These are phyloP conservation scores for Samsoniella hepiali DNA, from an alignment of 2,329 filamentous ascomycete genomes.

Conservation along the genomic window DNA sequence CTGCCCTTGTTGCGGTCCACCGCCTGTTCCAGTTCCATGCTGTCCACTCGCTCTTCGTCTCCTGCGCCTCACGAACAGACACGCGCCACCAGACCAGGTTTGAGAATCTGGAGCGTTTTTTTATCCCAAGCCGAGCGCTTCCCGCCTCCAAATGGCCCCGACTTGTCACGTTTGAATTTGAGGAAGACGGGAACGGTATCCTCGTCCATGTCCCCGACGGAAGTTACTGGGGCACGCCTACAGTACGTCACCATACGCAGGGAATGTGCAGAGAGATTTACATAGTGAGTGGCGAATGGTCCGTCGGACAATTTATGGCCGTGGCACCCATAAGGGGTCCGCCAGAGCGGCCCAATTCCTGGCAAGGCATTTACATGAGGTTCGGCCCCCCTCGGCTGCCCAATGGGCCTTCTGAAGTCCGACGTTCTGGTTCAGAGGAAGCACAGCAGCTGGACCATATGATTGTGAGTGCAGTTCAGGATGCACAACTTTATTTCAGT, in stretches of 20 bases:
- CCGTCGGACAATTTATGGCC: not conserved
- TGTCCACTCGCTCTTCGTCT: not conserved
- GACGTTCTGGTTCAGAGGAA: not conserved
- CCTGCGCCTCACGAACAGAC: constrained; percentile 3
- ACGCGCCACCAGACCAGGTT: not conserved
- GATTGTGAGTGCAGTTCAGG: not conserved
- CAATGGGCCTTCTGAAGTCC: not conserved
- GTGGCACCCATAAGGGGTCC: not conserved
- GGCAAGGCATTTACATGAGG: not conserved
- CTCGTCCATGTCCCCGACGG: not conserved
- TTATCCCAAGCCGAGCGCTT: not conserved
- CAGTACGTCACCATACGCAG: not conserved
- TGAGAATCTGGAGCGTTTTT: not conserved
- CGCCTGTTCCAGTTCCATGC: not conserved
- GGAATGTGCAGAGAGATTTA: not conserved
- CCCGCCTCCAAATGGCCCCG: not conserved
- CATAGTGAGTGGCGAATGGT: not conserved
- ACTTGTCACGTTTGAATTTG: constrained; percentile 1
- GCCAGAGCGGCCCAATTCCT: not conserved
- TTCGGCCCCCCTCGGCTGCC: not conserved
- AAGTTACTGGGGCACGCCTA: not conserved
- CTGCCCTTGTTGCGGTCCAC: not conserved
- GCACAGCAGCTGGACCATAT: constrained; percentile 4
- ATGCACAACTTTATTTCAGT: not conserved
- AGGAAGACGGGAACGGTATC: not conserved